Base-by-base conservation (phyloP, 1,284 basidiomycete species). In the Trametes polyzona region DNA sequence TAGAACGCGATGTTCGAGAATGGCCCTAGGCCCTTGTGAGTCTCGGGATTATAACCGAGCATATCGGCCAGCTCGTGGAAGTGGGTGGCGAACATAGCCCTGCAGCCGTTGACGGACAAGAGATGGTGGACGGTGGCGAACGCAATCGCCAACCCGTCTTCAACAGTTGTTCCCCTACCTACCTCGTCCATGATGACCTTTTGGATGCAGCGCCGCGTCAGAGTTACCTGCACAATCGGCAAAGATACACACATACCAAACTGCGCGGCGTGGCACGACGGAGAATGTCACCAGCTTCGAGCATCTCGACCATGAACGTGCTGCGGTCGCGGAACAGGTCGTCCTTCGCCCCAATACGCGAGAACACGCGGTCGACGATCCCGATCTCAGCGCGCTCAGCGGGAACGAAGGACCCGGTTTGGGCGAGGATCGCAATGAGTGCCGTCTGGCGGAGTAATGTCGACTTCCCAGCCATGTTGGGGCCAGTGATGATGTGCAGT, bases 111-210 rank as follows among this genome's bases (percentile, higher is more conserved):
- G n/a, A 83, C 75, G 16, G 79, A 74, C 40, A 90, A 76, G 14
- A 99, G 82, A 68, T 96, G 88, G 68, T 95, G 86, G 12, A 97
- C 78, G 1, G 95, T 88, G 0, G 94, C 92, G 70, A 94, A 98
- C 1, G 96, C 95, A 43, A 99, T 94, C 0, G 95, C 91, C 16
- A 98, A 75, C 4, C 97, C 96, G 63, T 98, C 95, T 55, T 87
- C 83, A 5, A 96, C 87, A 0, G 95, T 95, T 2, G 97, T 99
- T 19, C 96, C 96, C 63, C 96, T 80, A 2, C 96, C 96, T 17
- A 99, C 92, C 75, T 99, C 96, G 70, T 98, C 95, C 92, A 98
- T 96, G 63, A 98, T 95, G 17, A 97, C 92, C 92, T 93, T n/a
- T n/a, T n/a, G n/a, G n/a, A n/a, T n/a, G n/a, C n/a, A n/a, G n/a